Evolutionary conservation across 805 yeast genomes (phyloP).

Genomic region (Debaryomyces tyrocola): DNA sequence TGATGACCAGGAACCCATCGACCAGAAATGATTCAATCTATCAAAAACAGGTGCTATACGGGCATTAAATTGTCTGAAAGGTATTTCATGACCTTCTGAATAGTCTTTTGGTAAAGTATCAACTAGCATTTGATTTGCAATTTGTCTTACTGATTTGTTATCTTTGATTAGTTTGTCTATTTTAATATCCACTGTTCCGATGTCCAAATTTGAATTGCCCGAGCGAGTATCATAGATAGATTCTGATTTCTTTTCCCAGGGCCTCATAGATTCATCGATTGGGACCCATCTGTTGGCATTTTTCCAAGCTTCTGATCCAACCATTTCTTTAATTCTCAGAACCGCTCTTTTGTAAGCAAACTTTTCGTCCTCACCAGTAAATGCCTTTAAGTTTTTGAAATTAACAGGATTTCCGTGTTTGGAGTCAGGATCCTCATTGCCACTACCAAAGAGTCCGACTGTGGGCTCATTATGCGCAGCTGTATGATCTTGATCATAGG

Average conservation of each 20-base stretch:
- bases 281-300: slow-evolving; percentile 53
- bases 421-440: slow-evolving; percentile 3
- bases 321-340: slow-evolving; percentile 62
- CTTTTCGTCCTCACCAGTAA: slow-evolving; percentile 76
- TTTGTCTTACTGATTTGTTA: slow-evolving; percentile 8
- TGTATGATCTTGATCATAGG: slow-evolving; percentile 53
- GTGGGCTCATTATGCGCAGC: slow-evolving; percentile 33
- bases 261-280: slow-evolving; percentile 48
- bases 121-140: slow-evolving; percentile 7
- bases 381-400: slow-evolving; percentile 51
- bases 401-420: slow-evolving; percentile 14
- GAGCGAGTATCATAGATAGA: not conserved
- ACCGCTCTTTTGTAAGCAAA: slow-evolving; percentile 74
- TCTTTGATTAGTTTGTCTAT: slow-evolving; percentile 9
- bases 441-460: slow-evolving; percentile 21
- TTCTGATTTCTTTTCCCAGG: slow-evolving; percentile 45
- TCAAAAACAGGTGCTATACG: slow-evolving; percentile 22
- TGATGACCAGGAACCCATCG: slow-evolving; percentile 58
- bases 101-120: slow-evolving; percentile 23
- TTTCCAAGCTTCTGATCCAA: slow-evolving; percentile 54
- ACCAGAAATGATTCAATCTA: slow-evolving; percentile 57
- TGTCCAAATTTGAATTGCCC: not conserved
- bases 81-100: slow-evolving; percentile 16
- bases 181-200: slow-evolving; percentile 3
- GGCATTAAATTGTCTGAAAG: slow-evolving; percentile 22